Base-by-base conservation (phyloP, 208 protist genomes). In the Lotmaria passim region DNA sequence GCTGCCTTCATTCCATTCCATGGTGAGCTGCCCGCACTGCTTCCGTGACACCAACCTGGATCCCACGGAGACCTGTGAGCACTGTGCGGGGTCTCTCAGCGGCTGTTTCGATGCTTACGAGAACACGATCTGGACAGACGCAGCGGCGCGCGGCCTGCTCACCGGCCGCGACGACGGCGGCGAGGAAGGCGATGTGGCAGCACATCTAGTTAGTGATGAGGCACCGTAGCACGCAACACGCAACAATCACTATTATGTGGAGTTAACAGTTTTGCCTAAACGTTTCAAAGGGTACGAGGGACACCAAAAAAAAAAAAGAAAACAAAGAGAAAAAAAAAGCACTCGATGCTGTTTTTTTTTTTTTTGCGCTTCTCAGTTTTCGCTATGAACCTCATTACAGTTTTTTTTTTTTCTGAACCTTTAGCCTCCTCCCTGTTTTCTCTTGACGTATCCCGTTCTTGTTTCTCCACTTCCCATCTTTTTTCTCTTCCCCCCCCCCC, bases 31-130 rank as follows among this genome's bases (percentile, higher is more conserved):
- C 55, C 65, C 85, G 0, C 52, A 73, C 14, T 96, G 91, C 64
- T 91, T 89, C 51, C 75, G 76, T 5, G 61, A 84, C 33, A 90
- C 86, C 6, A 21, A 41, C 0, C 51, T 93, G 15, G 82, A 89
- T 51, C 70, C 73, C 3, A 34, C 66, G 12, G 91, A 96, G 70
- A 58, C 19, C 14, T 96, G 91, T 55, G 63, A 64, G 23, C 74
- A 86, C 60, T 96, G 91, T 65, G 61, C 68, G 15, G 82, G 17
- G 17, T 61, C 68, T 6, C 64, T 80, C 17, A 24, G 38, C 11
- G 28, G 28, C 31, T 64, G 38, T 14, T 71, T 77, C 15, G 21
- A 17, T 24, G 28, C 12, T 6, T 60, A 26, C 44, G 64, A 64
- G 23, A 66, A 23, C 39, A 21, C 1, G 21, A 39, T 77, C 24